A percentile compares a stretch with the other conserved stretches of the same genome.
Conservation (phyloP, 192 early-diverging fungal genomes). For the Coemansia sp. region DNA sequence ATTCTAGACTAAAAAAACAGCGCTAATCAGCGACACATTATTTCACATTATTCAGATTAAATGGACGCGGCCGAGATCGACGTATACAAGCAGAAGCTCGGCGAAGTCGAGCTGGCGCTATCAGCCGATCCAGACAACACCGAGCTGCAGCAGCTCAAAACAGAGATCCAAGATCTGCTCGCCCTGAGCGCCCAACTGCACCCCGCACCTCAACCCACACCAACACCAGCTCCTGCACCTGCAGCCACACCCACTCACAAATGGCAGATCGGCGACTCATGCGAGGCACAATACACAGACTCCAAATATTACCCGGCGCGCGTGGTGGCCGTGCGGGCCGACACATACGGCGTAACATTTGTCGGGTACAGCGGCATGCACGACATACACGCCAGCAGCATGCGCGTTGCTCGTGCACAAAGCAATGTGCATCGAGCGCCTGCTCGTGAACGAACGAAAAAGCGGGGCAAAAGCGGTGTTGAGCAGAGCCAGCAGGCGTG, state of each 20-base stretch:
- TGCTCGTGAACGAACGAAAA: too few relatives aligned
- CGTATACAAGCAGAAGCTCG: conserved; percentile 32
- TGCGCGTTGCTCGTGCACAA: conserved; percentile 4
- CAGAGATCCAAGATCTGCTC: conserved; percentile 41
- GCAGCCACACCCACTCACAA: conserved; percentile 1
- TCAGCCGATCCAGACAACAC: conserved; percentile 36
- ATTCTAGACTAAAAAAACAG: too few relatives aligned
- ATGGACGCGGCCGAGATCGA: conserved; percentile 48
- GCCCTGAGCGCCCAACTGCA: conserved; percentile 24
- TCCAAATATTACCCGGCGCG: conserved; percentile 21
- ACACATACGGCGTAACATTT: conserved; percentile 25
- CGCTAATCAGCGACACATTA: not conserved
- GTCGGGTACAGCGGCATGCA: conserved; percentile 35
- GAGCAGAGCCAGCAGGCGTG: conserved; percentile 41
- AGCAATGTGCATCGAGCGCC: not conserved
- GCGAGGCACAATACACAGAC: conserved; percentile 28
- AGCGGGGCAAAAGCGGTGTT: conserved; percentile 13
- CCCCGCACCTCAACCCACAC: not conserved
- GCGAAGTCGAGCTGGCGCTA: conserved; percentile 47
- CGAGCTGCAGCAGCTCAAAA: conserved; percentile 42
- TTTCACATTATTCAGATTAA: not conserved
- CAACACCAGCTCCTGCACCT: not conserved
- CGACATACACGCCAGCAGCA: conserved; percentile 12
- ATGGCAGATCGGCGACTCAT: conserved; percentile 26
- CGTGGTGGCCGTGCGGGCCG: conserved; percentile 14